Percentiles rank a stretch among this genome's conserved stretches.
Evolutionary conservation across 768 basidiomycete species (phyloP).

Genomic region (Pleurotus djamor): DNA sequence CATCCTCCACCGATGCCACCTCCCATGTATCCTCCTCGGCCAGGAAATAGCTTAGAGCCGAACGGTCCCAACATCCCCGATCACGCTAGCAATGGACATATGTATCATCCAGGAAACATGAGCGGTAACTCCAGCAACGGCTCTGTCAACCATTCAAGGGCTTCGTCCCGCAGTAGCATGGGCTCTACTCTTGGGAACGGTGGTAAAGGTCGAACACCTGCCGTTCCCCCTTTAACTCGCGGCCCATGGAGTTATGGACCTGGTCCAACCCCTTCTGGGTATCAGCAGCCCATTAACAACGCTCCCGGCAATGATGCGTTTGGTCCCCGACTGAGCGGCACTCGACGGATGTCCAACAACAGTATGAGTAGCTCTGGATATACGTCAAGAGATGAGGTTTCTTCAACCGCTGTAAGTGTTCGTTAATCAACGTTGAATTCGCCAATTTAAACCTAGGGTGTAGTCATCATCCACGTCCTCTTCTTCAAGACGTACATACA

Average conservation of each 20-base stretch:
- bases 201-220: slow-evolving; percentile 15
- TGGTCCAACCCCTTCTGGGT: slow-evolving; percentile 37
- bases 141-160: slow-evolving; percentile 26
- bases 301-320: slow-evolving; percentile 44
- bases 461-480: slow-evolving; percentile 81
- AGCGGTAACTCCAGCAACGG: slow-evolving; percentile 13
- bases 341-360: slow-evolving; percentile 46
- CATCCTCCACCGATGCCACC: slow-evolving; percentile 17
- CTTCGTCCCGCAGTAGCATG: slow-evolving; percentile 24
- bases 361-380: slow-evolving; percentile 46
- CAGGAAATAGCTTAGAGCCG: slow-evolving; percentile 22
- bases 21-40: slow-evolving; percentile 15
- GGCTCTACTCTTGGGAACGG: slow-evolving; percentile 11
- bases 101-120: slow-evolving; percentile 15
- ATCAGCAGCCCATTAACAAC: slow-evolving; percentile 10
- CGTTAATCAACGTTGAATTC: too few relatives aligned
- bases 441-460: too few relatives aligned
- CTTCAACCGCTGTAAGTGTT: slow-evolving; percentile 70
- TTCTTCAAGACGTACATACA: slow-evolving; percentile 75
- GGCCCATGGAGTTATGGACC: slow-evolving; percentile 73
- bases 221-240: slow-evolving; percentile 28
- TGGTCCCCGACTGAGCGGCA: slow-evolving; percentile 63
- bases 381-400: slow-evolving; percentile 72
- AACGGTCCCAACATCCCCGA: slow-evolving; percentile 17
- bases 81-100: slow-evolving; percentile 23